Evolutionary conservation across 139 green algal species (phyloP), one percentile per base, ranked within the genome.

Genomic region (Chlamydomonas eustigma): DNA sequence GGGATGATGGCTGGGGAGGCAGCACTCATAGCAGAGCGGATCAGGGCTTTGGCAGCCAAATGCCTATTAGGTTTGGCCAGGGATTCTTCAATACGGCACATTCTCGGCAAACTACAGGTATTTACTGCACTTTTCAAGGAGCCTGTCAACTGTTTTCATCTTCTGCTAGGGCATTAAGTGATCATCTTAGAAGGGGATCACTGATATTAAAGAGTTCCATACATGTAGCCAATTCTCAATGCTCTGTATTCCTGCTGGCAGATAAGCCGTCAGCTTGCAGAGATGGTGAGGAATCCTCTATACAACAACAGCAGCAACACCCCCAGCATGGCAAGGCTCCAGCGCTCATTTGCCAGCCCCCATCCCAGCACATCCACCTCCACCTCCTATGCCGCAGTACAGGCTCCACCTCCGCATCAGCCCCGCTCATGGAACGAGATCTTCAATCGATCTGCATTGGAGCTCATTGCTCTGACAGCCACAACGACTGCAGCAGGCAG

Each of bases 61-160:
- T 75, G 70, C 28, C 83, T 93, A 37, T 64, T 90, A 63, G 86
- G 85, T 0, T 51, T 93, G 37, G 81, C 87, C 0, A 67, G 82
- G 5, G 88, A 93, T 50, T 76, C 83, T 0, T 52, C 76, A 12
- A 91, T 93, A 2, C 76, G 85, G 1, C 83, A 91, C 68, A 92
- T 93, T 31, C 83, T 94, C 0, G 84, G 78, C 3, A 86, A 87
- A 52, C 83, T 94, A 74, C 90, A 94, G 87, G 84, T 93, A 68
- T n/a, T n/a, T n/a, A n/a, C n/a, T n/a, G n/a, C n/a, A n/a, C n/a
- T n/a, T n/a, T n/a, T n/a, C n/a, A n/a, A n/a, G n/a, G n/a, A n/a
- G n/a, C n/a, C n/a, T n/a, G n/a, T n/a, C n/a, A n/a, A n/a, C n/a
- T n/a, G n/a, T n/a, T n/a, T n/a, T n/a, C n/a, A n/a, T n/a, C n/a